A percentile compares a stretch with the other conserved stretches of the same genome.
These are phyloP conservation scores for Aspergillus bertholletiae DNA, from an alignment of 495 filamentous ascomycete species.

Conservation along the genomic window DNA sequence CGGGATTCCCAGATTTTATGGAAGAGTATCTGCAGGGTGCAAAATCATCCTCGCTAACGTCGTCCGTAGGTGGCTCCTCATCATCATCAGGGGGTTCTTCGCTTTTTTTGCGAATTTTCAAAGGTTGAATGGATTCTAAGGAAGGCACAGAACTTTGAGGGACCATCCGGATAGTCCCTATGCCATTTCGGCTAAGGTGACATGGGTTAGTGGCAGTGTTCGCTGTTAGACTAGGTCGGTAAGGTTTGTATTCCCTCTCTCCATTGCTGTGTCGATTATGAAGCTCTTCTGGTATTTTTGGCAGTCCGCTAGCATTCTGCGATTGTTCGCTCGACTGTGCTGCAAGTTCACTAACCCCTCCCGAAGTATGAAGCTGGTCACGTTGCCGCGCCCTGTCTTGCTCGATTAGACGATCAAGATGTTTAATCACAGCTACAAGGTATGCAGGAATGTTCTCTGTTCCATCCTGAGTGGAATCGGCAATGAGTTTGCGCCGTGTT, in stretches of 20 bases:
- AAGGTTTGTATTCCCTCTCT: no score
- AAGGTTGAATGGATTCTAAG: conserved; percentile 40
- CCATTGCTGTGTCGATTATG: no score
- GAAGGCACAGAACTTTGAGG: conserved; percentile 38
- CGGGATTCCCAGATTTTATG: conserved; percentile 13
- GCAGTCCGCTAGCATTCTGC: conserved; percentile 38
- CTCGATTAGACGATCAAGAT: conserved; percentile 60
- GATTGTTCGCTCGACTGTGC: no score
- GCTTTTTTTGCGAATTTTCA: conserved; percentile 55
- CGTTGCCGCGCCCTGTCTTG: conserved; percentile 26
- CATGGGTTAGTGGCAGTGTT: background rate
- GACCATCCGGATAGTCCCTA: conserved; percentile 47
- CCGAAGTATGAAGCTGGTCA: conserved; percentile 15
- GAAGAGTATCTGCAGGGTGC: conserved; percentile 12
- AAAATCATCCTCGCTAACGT: no score
- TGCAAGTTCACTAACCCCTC: no score
- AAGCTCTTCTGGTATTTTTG: conserved; percentile 55
- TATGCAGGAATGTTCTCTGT: conserved; percentile 39
- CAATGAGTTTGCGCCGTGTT: conserved; percentile 52
- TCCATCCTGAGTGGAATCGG: conserved; percentile 38
- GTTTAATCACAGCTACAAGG: conserved; percentile 56
- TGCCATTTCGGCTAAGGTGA: conserved; percentile 17
- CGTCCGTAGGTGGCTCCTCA: background rate
- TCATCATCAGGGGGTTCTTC: background rate
- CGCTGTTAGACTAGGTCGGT: no score